Evolutionary conservation across 768 basidiomycete species (phyloP).

Genomic region (Suillus variegatus): DNA sequence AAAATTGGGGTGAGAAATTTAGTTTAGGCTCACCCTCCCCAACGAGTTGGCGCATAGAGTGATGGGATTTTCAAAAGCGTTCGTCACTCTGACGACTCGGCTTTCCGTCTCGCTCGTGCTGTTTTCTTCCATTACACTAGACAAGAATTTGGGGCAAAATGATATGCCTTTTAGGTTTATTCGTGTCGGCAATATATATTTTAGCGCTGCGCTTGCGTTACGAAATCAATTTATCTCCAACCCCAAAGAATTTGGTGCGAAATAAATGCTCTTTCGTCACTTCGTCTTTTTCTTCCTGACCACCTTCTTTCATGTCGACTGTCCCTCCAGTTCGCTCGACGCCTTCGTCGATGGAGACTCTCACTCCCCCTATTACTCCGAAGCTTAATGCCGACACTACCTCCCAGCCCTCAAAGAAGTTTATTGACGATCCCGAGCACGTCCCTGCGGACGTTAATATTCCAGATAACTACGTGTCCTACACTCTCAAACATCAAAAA

Average conservation of each 20-base stretch:
- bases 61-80: not conserved
- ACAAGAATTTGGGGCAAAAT: not conserved
- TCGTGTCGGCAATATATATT: not conserved
- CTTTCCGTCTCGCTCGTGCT: not conserved
- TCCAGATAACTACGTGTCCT: constrained; percentile 81
- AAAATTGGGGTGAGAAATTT: too few relatives aligned
- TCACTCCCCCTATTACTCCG: constrained; percentile 10
- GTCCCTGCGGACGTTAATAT: constrained; percentile 57
- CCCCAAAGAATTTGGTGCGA: constrained; percentile 37
- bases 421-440: constrained; percentile 30
- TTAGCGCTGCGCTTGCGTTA: not conserved
- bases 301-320: constrained; percentile 27
- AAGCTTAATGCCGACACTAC: not conserved
- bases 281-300: constrained; percentile 25
- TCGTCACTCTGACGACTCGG: not conserved
- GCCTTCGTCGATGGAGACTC: constrained; percentile 18
- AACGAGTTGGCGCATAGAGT: not conserved
- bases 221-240: constrained; percentile 6
- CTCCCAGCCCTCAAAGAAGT: constrained; percentile 3
- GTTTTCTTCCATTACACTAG: not conserved
- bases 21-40: not conserved
- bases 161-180: not conserved
- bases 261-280: constrained; percentile 14
- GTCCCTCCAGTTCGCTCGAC: constrained; percentile 22
- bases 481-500: constrained; percentile 70